Percentiles rank a stretch among this genome's conserved stretches.
These are phyloP conservation scores for Nicotiana benthamiana DNA, from an alignment of 257 asterid species.

Conservation along the genomic window DNA sequence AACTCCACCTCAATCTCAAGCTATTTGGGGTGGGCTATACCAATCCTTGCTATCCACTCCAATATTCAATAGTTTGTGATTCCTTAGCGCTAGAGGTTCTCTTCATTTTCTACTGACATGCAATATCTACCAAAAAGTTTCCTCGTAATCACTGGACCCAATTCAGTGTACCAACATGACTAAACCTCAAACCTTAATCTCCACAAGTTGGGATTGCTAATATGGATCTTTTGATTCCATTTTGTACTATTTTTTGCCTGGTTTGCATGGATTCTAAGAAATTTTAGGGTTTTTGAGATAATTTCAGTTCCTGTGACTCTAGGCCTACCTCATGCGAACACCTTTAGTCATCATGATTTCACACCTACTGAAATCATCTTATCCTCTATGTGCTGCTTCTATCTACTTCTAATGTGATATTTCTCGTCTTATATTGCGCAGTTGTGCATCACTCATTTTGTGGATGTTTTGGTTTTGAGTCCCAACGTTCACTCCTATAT, in stretches of 20 bases:
- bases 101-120: neutral
- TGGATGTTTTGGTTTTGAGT: neutral
- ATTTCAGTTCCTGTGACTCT: neutral
- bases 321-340: neutral
- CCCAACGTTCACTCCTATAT: neutral
- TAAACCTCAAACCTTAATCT: neutral
- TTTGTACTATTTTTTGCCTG: neutral
- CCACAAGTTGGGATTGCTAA: neutral
- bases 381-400: neutral
- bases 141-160: neutral
- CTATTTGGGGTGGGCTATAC: neutral
- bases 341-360: neutral
- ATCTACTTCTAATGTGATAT: neutral
- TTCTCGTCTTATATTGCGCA: neutral
- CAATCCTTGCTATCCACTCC: neutral
- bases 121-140: neutral
- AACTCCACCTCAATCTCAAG: neutral
- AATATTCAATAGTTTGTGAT: neutral
- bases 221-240: neutral
- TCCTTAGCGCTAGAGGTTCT: neutral
- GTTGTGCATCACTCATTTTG: neutral
- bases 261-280: neutral
- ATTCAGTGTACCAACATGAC: neutral
- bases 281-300: neutral
- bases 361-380: neutral